Evolutionary conservation across 306 rosid species (phyloP).

Genomic region (Glycine tomentella): DNA sequence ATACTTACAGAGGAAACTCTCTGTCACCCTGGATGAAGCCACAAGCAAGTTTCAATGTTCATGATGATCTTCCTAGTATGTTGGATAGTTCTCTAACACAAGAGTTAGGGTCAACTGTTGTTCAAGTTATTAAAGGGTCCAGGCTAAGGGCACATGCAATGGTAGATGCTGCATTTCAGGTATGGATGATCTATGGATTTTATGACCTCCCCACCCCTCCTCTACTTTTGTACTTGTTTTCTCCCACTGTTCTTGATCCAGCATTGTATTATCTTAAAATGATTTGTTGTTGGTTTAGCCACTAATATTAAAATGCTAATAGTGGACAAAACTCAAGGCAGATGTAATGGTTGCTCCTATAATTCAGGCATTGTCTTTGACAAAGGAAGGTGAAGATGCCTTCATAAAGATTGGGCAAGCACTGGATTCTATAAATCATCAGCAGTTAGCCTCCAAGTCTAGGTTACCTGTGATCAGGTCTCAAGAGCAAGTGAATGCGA

Average conservation of each 20-base stretch:
- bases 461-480: slow-evolving; percentile 55
- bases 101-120: slow-evolving; percentile 65
- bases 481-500: slow-evolving; percentile 57
- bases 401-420: slow-evolving; percentile 69
- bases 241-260: slow-evolving; percentile 12
- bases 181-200: slow-evolving; percentile 46
- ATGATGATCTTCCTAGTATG: slow-evolving; percentile 50
- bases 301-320: neutral
- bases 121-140: slow-evolving; percentile 77
- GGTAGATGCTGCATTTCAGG: slow-evolving; percentile 93
- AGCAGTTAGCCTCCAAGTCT: slow-evolving; percentile 54
- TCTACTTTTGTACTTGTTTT: neutral
- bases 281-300: slow-evolving; percentile 26
- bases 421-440: slow-evolving; percentile 71
- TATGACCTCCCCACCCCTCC: slow-evolving; percentile 9
- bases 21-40: slow-evolving; percentile 63
- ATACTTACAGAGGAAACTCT: slow-evolving; percentile 66
- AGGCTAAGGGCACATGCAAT: slow-evolving; percentile 71
- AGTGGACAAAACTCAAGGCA: neutral
- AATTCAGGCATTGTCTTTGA: slow-evolving; percentile 72
- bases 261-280: slow-evolving; percentile 4
- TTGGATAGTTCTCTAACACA: slow-evolving; percentile 65
- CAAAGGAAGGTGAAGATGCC: slow-evolving; percentile 85
- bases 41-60: slow-evolving; percentile 52
- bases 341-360: neutral